Conservation (phyloP, 2,329 filamentous ascomycete genomes). For the Fusarium temperatum region DNA sequence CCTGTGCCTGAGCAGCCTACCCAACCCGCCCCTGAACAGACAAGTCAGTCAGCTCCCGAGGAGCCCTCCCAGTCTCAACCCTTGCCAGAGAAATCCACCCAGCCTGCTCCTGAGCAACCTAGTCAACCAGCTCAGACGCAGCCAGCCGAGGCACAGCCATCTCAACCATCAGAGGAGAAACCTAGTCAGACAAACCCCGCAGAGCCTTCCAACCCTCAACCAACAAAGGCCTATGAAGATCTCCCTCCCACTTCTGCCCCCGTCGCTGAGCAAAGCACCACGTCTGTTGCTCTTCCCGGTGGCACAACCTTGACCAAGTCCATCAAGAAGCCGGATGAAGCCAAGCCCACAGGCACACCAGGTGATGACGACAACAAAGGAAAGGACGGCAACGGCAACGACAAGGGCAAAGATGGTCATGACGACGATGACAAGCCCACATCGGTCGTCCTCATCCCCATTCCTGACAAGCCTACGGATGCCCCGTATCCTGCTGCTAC, state of each 20-base stretch:
- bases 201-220: slow-evolving; percentile 19
- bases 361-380: not conserved
- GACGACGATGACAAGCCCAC: slow-evolving; percentile 24
- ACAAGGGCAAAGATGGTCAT: not conserved
- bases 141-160: not conserved
- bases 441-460: slow-evolving; percentile 42
- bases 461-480: slow-evolving; percentile 33
- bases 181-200: slow-evolving; percentile 6
- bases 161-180: slow-evolving; percentile 9
- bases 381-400: not conserved
- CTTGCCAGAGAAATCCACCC: not conserved
- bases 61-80: not conserved
- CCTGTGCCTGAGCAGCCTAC: slow-evolving; percentile 2
- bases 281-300: slow-evolving; percentile 7
- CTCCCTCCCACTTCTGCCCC: slow-evolving; percentile 18
- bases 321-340: slow-evolving; percentile 38
- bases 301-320: slow-evolving; percentile 41
- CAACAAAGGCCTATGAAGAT: slow-evolving; percentile 18
- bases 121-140: not conserved
- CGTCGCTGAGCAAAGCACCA: slow-evolving; percentile 13
- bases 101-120: slow-evolving; percentile 13
- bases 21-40: slow-evolving; percentile 4
- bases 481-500: slow-evolving; percentile 22
- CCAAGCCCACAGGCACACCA: slow-evolving; percentile 17
- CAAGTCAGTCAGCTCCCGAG: not conserved